Evolutionary conservation across 331 rosid genomes (phyloP).

Genomic region (Quercus lobata): DNA sequence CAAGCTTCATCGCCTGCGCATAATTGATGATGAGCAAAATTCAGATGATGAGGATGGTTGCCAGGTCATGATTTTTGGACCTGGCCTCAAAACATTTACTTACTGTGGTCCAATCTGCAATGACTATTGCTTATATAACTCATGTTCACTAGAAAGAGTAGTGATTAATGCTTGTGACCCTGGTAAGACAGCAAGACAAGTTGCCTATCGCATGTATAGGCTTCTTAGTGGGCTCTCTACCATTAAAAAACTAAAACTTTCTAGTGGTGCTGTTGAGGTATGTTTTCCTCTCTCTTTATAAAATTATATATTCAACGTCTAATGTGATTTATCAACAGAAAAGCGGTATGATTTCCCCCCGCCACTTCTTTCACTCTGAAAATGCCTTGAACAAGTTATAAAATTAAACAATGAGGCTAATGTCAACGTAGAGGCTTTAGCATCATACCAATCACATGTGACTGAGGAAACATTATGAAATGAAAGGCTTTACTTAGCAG

Average conservation of each 20-base stretch:
- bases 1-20: neutral
- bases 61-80: neutral
- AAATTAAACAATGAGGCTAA: too few species aligned
- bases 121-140: conserved; percentile 1
- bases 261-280: neutral
- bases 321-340: too few species aligned
- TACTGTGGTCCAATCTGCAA: conserved; percentile 10
- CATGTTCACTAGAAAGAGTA: neutral
- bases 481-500: too few species aligned
- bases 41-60: neutral
- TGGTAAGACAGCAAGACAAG: rapidly evolving
- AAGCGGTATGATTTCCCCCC: too few species aligned
- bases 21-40: neutral
- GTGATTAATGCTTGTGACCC: neutral
- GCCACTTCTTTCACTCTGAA: too few species aligned
- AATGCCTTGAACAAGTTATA: too few species aligned
- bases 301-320: neutral
- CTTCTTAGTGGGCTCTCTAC: neutral
- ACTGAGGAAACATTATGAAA: too few species aligned
- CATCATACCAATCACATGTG: too few species aligned
- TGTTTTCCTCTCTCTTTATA: neutral
- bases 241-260: conserved; percentile 11
- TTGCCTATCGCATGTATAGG: neutral
- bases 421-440: too few species aligned
- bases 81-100: neutral